Evolutionary conservation across 148 eudicot genomes (phyloP).

Genomic region (Rhododendron henanense): DNA sequence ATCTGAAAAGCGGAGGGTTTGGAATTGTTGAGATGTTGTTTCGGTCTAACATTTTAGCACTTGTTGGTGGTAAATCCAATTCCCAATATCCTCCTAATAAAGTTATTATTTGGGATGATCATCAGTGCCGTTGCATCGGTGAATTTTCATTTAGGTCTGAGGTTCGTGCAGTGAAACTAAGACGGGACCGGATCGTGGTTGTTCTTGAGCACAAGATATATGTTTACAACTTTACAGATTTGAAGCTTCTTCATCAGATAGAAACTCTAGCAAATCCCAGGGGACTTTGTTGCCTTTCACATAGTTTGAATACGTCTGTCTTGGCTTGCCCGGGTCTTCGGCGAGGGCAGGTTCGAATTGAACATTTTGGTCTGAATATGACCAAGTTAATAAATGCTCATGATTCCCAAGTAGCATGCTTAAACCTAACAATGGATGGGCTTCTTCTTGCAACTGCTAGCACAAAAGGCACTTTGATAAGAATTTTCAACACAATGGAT

Average conservation of each 20-base stretch:
- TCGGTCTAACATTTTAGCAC: slow-evolving; percentile 77
- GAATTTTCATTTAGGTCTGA: slow-evolving; percentile 91
- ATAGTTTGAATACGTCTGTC: slow-evolving; percentile 71
- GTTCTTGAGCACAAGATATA: slow-evolving; percentile 94
- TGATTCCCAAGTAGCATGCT: slow-evolving; percentile 82
- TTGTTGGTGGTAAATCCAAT: slow-evolving; percentile 84
- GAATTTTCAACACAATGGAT: slow-evolving; percentile 92
- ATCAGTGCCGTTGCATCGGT: slow-evolving; percentile 79
- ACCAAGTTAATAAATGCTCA: slow-evolving; percentile 80
- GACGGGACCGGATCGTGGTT: slow-evolving; percentile 82
- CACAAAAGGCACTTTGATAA: slow-evolving; percentile 76
- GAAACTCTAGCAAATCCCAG: slow-evolving; percentile 82
- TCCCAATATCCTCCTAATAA: slow-evolving; percentile 85
- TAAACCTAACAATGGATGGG: slow-evolving; percentile 89
- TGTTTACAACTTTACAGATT: slow-evolving; percentile 80
- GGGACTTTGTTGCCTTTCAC: slow-evolving; percentile 94
- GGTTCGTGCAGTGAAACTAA: slow-evolving; percentile 79
- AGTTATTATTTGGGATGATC: slow-evolving; percentile 95
- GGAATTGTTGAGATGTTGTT: slow-evolving; percentile 96
- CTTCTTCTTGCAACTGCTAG: slow-evolving; percentile 98
- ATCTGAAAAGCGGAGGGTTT: slow-evolving; percentile 85
- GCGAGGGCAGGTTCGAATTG: slow-evolving; percentile 85
- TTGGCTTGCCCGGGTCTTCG: slow-evolving; percentile 89
- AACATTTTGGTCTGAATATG: slow-evolving; percentile 87
- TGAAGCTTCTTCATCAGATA: slow-evolving; percentile 87